A percentile compares a stretch with the other conserved stretches of the same genome.
Evolutionary conservation across 192 early-diverging fungal genomes (phyloP).

Genomic region (Glomus cerebriforme): DNA sequence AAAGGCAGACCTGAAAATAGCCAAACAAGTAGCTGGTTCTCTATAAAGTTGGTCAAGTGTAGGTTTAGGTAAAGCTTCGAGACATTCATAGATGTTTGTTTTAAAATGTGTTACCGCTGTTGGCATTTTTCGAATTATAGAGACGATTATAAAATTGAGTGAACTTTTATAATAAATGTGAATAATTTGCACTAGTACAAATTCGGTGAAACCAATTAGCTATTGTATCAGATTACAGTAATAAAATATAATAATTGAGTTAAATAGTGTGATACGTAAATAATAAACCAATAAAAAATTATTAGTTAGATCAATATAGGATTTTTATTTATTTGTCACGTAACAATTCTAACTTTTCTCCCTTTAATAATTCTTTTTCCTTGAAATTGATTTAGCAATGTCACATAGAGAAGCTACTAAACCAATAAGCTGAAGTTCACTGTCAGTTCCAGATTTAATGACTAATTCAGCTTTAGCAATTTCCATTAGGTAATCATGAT

Average conservation of each 20-base stretch:
- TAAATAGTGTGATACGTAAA: too few relatives aligned
- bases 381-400: neutral
- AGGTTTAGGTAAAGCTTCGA: slow-evolving; percentile 73
- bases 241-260: too few relatives aligned
- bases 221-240: too few relatives aligned
- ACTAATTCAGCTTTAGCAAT: neutral
- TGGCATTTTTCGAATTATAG: slow-evolving; percentile 31
- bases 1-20: slow-evolving; percentile 73
- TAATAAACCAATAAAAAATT: too few relatives aligned
- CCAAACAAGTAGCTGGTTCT: slow-evolving; percentile 91
- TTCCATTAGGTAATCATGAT: neutral
- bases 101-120: slow-evolving; percentile 55
- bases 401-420: neutral
- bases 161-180: too few relatives aligned
- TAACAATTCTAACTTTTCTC: too few relatives aligned
- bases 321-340: too few relatives aligned
- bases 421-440: neutral
- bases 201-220: too few relatives aligned
- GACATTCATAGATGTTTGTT: slow-evolving; percentile 76
- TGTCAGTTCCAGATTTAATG: neutral
- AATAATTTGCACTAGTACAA: too few relatives aligned
- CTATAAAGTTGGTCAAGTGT: slow-evolving; percentile 81
- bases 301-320: too few relatives aligned
- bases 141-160: too few relatives aligned
- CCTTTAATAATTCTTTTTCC: neutral